Conservation (phyloP, 352 stramenopile species). For the Aphanomyces cochlioides region DNA sequence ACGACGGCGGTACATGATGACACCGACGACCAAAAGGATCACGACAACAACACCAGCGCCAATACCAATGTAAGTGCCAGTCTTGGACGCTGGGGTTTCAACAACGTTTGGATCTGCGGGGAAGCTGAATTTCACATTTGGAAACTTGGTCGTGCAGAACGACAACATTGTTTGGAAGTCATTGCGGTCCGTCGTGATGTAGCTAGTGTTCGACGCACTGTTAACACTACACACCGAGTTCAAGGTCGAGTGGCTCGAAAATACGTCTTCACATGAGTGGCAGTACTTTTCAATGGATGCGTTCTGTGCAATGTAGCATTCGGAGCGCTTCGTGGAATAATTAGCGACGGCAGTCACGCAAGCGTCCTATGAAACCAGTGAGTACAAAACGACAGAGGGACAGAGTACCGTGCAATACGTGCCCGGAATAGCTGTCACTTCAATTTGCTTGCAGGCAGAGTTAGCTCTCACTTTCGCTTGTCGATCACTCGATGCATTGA, state of each 20-base stretch:
- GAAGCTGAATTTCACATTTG: not conserved
- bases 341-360: not conserved
- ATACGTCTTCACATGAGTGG: conserved; percentile 16
- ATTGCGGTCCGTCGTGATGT: conserved; percentile 11
- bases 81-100: not conserved
- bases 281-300: conserved; percentile 5
- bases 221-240: conserved; percentile 17
- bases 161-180: conserved; percentile 2
- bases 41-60: conserved; percentile 26
- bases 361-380: not conserved
- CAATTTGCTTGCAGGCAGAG: not conserved
- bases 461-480: not conserved
- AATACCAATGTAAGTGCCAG: conserved; percentile 27
- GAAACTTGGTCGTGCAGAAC: conserved; percentile 20
- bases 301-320: not conserved
- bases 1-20: conserved; percentile 26
- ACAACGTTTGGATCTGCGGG: conserved; percentile 6
- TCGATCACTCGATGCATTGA: not conserved
- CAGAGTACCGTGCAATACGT: conserved; percentile 10
- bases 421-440: not conserved
- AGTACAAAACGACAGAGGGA: not conserved
- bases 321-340: not conserved
- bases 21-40: conserved; percentile 16
- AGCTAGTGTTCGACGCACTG: not conserved
- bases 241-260: not conserved